These are phyloP conservation scores for Phaseolus lunatus DNA, from an alignment of 306 rosid species.

Conservation along the genomic window DNA sequence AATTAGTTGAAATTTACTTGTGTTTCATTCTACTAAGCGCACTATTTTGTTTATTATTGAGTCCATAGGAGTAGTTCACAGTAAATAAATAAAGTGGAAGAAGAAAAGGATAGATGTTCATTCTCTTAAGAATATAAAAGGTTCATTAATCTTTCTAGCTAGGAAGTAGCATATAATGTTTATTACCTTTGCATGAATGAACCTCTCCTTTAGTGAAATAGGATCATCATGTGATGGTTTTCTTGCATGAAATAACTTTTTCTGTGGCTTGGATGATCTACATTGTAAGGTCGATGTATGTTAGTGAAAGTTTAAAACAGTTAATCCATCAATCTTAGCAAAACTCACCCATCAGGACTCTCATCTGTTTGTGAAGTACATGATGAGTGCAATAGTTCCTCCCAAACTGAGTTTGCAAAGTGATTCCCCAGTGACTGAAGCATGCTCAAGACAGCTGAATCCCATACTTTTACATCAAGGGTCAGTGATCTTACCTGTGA, in stretches of 20 bases:
- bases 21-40: no score
- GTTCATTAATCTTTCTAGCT: constrained; percentile 4
- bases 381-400: constrained; percentile 66
- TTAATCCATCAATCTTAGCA: constrained; percentile 19
- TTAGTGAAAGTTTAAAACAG: constrained; percentile 39
- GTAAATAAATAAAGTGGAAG: constrained; percentile 1
- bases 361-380: constrained; percentile 51
- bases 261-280: constrained; percentile 56
- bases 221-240: constrained; percentile 68
- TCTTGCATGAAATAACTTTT: constrained; percentile 51
- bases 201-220: constrained; percentile 74
- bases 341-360: constrained; percentile 54
- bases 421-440: constrained; percentile 78
- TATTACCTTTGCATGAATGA: constrained; percentile 75
- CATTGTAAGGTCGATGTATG: constrained; percentile 46
- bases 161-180: constrained; percentile 10
- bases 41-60: no score
- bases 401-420: constrained; percentile 83
- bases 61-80: background rate
- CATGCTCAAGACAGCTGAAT: constrained; percentile 65
- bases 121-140: background rate
- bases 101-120: constrained; percentile 10
- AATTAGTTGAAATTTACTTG: no score
- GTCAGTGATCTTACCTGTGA: constrained; percentile 80
- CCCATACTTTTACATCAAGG: constrained; percentile 91